A percentile compares a stretch with the other conserved stretches of the same genome.
phyloP scores from a whole-genome alignment of 108 stramenopile genomes.

The Nitzschia sp. region DNA sequence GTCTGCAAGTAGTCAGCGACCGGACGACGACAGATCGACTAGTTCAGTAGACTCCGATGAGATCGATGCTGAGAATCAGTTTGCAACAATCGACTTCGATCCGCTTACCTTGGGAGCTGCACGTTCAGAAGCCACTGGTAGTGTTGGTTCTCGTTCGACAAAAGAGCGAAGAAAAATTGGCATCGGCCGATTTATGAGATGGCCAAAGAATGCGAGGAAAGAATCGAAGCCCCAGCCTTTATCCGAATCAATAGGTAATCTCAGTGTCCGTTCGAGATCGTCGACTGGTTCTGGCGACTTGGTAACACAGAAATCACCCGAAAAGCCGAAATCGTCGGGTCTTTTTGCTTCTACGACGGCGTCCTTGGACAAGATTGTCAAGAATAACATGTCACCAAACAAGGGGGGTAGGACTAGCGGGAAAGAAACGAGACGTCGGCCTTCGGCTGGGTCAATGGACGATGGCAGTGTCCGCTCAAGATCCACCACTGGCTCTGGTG shows the following conservation, averaged over 20 bases:
- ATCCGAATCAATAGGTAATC: neutral
- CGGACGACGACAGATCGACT: neutral
- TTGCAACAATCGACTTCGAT: neutral
- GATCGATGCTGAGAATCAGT: neutral
- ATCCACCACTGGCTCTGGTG: neutral
- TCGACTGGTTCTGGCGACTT: neutral
- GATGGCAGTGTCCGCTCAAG: neutral
- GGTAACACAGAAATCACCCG: constrained; percentile 1
- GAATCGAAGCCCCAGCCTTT: neutral
- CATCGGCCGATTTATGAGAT: neutral
- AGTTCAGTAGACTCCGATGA: constrained; percentile 4
- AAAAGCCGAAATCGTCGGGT: neutral
- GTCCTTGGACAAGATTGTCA: neutral
- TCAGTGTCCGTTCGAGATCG: neutral
- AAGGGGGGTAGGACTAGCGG: neutral
- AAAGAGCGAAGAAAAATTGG: neutral
- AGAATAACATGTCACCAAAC: neutral
- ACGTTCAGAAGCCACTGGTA: neutral
- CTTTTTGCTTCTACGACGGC: neutral
- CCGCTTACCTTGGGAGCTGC: neutral
- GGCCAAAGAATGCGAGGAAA: neutral
- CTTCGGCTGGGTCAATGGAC: neutral
- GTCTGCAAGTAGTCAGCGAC: neutral
- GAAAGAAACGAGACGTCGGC: neutral
- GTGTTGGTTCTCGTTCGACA: neutral